These are phyloP conservation scores for Alternaria atra DNA, from an alignment of 2,329 filamentous ascomycete species.

Conservation along the genomic window DNA sequence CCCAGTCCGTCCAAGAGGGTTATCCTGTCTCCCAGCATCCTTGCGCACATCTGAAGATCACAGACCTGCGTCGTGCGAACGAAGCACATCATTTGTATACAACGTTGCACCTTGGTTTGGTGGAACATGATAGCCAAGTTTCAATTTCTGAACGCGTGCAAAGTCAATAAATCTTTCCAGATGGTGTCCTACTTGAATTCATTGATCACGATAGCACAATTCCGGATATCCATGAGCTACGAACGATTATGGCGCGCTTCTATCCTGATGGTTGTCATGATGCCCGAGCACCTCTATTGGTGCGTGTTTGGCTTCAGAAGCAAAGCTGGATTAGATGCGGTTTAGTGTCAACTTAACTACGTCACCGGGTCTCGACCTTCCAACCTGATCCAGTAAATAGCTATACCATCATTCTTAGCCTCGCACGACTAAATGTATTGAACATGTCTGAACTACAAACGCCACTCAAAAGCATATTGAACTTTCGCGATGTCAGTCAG, in stretches of 20 bases:
- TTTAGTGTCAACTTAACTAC: constrained; percentile 17
- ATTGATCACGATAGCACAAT: background rate
- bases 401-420: constrained; percentile 3
- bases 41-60: constrained; percentile 11
- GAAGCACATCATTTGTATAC: background rate
- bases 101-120: background rate
- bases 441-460: constrained; percentile 21
- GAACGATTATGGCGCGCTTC: background rate
- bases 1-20: constrained; percentile 5
- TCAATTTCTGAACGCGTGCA: background rate
- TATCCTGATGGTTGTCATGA: constrained; percentile 1
- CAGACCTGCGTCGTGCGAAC: background rate
- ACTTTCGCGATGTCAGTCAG: constrained; percentile 50
- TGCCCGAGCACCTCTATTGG: background rate
- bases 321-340: constrained; percentile 6
- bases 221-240: background rate
- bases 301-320: background rate
- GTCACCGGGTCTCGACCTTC: constrained; percentile 9
- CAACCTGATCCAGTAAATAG: background rate
- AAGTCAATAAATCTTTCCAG: background rate
- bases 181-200: background rate
- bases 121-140: constrained; percentile 2
- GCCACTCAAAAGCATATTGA: constrained; percentile 44
- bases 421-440: background rate
- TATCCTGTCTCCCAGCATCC: constrained; percentile 3